Percentiles rank a stretch among this genome's conserved stretches.
Conservation (phyloP, 2,329 filamentous ascomycete species). For the Apiospora sp. region DNA sequence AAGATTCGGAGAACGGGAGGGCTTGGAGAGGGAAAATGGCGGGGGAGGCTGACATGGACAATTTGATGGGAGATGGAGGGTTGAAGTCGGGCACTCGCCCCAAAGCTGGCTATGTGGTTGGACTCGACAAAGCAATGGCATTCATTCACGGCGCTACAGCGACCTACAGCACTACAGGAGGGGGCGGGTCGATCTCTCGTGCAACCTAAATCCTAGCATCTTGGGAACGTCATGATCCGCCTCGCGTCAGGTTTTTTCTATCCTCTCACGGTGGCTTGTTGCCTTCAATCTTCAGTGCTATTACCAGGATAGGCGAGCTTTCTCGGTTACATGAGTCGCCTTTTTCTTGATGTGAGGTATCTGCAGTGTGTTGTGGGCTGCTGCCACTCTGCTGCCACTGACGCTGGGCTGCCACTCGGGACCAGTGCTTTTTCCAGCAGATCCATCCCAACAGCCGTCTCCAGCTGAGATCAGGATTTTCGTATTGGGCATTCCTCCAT, state of each 20-base stretch:
- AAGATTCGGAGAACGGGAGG: neutral
- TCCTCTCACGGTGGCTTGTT: neutral
- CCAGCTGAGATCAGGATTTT: neutral
- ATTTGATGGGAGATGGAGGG: neutral
- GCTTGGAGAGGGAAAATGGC: conserved; percentile 3
- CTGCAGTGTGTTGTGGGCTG: neutral
- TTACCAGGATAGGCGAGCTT: conserved; percentile 2
- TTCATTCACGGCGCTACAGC: neutral
- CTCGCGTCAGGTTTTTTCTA: neutral
- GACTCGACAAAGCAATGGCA: neutral
- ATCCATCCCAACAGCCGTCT: neutral
- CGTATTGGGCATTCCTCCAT: neutral
- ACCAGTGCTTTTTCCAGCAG: neutral
- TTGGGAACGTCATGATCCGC: conserved; percentile 15
- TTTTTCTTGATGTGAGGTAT: neutral
- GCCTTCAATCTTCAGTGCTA: neutral
- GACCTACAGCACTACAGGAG: neutral
- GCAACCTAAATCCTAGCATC: conserved; percentile 6
- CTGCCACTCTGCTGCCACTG: neutral
- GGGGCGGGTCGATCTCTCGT: conserved; percentile 17
- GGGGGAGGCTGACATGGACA: conserved; percentile 8
- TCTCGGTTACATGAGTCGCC: neutral
- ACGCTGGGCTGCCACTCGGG: neutral
- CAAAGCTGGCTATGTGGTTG: neutral
- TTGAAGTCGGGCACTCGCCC: neutral